Percentiles rank a stretch among this genome's conserved stretches.
Conservation (phyloP, 495 filamentous ascomycete species). For the Penicillium mononematosum region DNA sequence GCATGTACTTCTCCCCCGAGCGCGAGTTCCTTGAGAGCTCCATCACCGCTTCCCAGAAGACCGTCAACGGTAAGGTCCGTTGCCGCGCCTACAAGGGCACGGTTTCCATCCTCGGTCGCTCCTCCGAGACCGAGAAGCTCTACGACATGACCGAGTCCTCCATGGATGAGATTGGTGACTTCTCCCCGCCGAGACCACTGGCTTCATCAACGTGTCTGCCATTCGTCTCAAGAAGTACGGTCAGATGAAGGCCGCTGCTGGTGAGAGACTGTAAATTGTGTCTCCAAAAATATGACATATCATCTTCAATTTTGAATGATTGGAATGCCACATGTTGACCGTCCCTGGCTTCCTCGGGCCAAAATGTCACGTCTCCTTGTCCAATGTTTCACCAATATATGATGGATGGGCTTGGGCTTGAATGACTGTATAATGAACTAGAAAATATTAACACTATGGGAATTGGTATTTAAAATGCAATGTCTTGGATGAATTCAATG, state of each 20-base stretch:
- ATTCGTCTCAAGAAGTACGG: constrained; percentile 93
- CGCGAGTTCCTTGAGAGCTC: constrained; percentile 75
- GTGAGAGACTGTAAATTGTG: constrained; percentile 39
- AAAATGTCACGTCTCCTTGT: constrained; percentile 8
- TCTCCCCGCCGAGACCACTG: constrained; percentile 68
- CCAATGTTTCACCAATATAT: constrained; percentile 10
- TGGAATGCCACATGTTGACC: constrained; percentile 26
- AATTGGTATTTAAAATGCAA: constrained; percentile 3
- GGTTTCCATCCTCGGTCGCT: constrained; percentile 71
- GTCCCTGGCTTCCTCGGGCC: constrained; percentile 22
- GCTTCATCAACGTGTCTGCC: constrained; percentile 79
- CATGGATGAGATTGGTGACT: constrained; percentile 87
- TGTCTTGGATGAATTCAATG: constrained; percentile 1
- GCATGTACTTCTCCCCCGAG: constrained; percentile 72
- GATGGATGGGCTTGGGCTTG: constrained; percentile 18
- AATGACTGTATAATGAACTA: constrained; percentile 36
- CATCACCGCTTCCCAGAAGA: constrained; percentile 71
- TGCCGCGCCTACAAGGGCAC: constrained; percentile 75
- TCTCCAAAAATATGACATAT: neutral
- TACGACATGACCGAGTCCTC: constrained; percentile 76
- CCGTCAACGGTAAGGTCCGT: constrained; percentile 66
- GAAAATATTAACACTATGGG: constrained; percentile 7
- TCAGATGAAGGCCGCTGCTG: constrained; percentile 61
- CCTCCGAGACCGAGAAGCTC: constrained; percentile 75
- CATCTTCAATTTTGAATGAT: constrained; percentile 12